Evolutionary conservation across 2,329 filamentous ascomycete genomes (phyloP).

Genomic region (Niveomyces coronatus): DNA sequence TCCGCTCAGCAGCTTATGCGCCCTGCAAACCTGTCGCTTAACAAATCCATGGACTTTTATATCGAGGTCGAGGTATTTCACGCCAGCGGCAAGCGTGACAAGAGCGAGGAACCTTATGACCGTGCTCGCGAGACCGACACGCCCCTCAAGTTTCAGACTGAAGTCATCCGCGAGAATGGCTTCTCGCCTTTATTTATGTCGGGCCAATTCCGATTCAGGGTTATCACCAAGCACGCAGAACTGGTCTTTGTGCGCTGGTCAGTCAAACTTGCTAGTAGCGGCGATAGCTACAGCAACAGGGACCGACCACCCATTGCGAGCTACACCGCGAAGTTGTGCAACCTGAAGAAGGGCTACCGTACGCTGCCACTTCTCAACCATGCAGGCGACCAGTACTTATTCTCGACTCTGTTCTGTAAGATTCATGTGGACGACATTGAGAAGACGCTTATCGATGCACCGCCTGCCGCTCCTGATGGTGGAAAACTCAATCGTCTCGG

Average conservation of each 20-base stretch:
- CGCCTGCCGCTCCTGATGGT: conserved; percentile 27
- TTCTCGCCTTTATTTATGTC: conserved; percentile 81
- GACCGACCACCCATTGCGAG: conserved; percentile 63
- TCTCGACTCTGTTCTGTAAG: conserved; percentile 87
- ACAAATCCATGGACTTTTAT: conserved; percentile 77
- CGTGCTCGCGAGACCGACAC: conserved; percentile 34
- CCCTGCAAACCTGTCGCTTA: conserved; percentile 59
- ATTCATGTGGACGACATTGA: conserved; percentile 57
- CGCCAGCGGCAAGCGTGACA: conserved; percentile 86
- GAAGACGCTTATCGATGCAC: conserved; percentile 45
- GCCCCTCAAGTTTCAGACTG: conserved; percentile 69
- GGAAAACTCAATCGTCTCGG: conserved; percentile 47
- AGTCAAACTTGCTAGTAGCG: conserved; percentile 77
- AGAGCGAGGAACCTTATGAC: conserved; percentile 61
- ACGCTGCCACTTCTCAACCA: conserved; percentile 82
- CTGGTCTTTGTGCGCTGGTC: conserved; percentile 90
- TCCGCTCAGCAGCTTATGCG: conserved; percentile 93
- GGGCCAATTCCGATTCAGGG: conserved; percentile 64
- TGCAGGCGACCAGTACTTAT: conserved; percentile 85
- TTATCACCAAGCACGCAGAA: conserved; percentile 90
- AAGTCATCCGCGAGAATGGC: conserved; percentile 75
- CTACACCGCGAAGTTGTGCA: conserved; percentile 86
- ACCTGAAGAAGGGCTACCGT: conserved; percentile 83
- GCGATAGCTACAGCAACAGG: conserved; percentile 49
- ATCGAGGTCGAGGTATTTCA: conserved; percentile 92